Percentiles rank a stretch among this genome's conserved stretches.
phyloP scores from a whole-genome alignment of 257 asterid species.

The Penstemon eatonii region DNA sequence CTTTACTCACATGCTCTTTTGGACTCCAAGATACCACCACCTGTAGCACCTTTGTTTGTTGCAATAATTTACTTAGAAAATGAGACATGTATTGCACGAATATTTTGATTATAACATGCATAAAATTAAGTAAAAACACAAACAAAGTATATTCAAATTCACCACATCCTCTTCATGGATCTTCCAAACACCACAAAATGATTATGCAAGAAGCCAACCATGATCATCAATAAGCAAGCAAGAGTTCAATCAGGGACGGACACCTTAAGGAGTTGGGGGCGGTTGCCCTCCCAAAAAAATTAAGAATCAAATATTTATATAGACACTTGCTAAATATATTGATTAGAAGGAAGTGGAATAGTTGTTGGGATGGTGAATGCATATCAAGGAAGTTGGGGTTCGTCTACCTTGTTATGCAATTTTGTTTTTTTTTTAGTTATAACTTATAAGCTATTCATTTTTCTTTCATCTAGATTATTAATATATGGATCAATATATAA shows the following conservation, averaged over 20 bases:
- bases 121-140: background rate
- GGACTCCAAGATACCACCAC: constrained; percentile 69
- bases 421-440: no score
- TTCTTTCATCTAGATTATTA: no score
- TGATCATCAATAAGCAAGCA: constrained; percentile 1
- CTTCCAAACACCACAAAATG: background rate
- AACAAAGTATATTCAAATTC: background rate
- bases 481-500: no score
- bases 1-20: constrained; percentile 58
- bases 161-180: constrained; percentile 1
- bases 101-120: background rate
- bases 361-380: no score
- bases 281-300: no score
- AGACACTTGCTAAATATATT: no score
- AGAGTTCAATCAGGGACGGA: background rate
- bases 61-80: background rate
- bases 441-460: no score
- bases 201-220: background rate
- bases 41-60: constrained; percentile 25
- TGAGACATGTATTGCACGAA: background rate
- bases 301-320: no score
- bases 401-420: no score
- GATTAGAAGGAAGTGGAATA: no score
- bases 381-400: no score
- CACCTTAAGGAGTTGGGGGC: no score